Conservation (phyloP, 371 early-diverging fungal genomes). For the Actinomucor elegans region DNA sequence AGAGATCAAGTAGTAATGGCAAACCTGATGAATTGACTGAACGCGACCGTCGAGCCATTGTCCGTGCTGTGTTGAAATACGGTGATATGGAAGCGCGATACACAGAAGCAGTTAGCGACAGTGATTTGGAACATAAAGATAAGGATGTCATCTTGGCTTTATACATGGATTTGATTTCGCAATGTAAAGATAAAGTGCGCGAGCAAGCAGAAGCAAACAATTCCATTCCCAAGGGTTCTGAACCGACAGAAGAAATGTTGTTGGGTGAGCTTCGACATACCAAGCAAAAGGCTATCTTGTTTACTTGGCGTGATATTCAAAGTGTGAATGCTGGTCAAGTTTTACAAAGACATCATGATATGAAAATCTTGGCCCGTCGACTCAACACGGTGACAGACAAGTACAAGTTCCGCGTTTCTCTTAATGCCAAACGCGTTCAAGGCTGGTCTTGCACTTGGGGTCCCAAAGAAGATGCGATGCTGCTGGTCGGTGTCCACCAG, state of each 20-base stretch:
- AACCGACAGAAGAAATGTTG: slow-evolving; percentile 37
- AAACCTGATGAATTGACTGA: slow-evolving; percentile 58
- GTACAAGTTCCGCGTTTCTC: slow-evolving; percentile 62
- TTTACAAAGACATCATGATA: slow-evolving; percentile 62
- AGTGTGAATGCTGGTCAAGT: slow-evolving; percentile 85
- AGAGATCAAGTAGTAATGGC: slow-evolving; percentile 11
- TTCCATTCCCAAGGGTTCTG: neutral
- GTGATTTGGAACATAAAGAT: slow-evolving; percentile 75
- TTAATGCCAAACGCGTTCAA: slow-evolving; percentile 76
- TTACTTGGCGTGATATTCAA: slow-evolving; percentile 76
- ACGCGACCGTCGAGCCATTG: slow-evolving; percentile 81
- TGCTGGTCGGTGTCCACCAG: slow-evolving; percentile 89
- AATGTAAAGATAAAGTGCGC: slow-evolving; percentile 73
- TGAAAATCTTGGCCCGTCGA: slow-evolving; percentile 43
- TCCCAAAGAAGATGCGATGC: slow-evolving; percentile 92
- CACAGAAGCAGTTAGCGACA: slow-evolving; percentile 77
- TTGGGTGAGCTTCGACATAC: slow-evolving; percentile 55
- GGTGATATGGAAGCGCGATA: slow-evolving; percentile 79
- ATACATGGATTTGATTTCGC: slow-evolving; percentile 62
- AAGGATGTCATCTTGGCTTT: slow-evolving; percentile 57
- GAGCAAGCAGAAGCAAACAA: slow-evolving; percentile 34
- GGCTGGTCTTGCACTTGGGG: slow-evolving; percentile 92
- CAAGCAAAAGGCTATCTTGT: slow-evolving; percentile 75
- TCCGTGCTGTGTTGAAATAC: slow-evolving; percentile 77
- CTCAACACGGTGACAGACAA: slow-evolving; percentile 24